Evolutionary conservation across 176 grass and related monocot genomes (phyloP).

Genomic region (Cenchrus americanus): DNA sequence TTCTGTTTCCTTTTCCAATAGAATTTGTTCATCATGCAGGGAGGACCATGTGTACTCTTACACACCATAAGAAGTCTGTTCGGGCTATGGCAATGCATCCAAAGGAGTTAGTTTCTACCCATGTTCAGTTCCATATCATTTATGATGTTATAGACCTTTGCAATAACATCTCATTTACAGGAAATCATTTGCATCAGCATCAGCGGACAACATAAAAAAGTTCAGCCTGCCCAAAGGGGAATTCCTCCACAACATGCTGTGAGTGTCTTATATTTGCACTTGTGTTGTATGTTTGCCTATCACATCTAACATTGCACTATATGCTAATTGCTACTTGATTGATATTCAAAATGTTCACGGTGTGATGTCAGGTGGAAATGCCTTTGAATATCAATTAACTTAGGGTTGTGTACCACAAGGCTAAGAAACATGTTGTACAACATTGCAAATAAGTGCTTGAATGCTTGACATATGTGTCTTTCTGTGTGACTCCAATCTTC

Average conservation of each 20-base stretch:
- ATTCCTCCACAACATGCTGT: conserved; percentile 99
- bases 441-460: not conserved
- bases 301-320: conserved; percentile 23
- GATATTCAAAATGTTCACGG: not conserved
- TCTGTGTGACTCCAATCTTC: no score
- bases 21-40: conserved; percentile 55
- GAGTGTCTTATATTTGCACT: conserved; percentile 41
- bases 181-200: conserved; percentile 91
- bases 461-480: not conserved
- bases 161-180: conserved; percentile 48
- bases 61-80: conserved; percentile 97
- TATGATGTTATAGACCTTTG: conserved; percentile 25
- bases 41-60: conserved; percentile 94
- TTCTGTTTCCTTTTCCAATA: conserved; percentile 19
- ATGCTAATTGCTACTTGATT: not conserved
- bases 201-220: conserved; percentile 98
- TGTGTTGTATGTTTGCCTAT: not conserved
- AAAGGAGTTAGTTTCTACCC: conserved; percentile 70
- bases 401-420: not conserved
- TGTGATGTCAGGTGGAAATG: not conserved
- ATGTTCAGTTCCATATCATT: conserved; percentile 18
- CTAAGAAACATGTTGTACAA: not conserved
- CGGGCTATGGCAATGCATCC: conserved; percentile 94
- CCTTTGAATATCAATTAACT: not conserved
- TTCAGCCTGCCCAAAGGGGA: conserved; percentile 89